Evolutionary conservation across 306 rosid genomes (phyloP), one percentile per base, ranked within the genome.

Genomic region (Sindora glabra): DNA sequence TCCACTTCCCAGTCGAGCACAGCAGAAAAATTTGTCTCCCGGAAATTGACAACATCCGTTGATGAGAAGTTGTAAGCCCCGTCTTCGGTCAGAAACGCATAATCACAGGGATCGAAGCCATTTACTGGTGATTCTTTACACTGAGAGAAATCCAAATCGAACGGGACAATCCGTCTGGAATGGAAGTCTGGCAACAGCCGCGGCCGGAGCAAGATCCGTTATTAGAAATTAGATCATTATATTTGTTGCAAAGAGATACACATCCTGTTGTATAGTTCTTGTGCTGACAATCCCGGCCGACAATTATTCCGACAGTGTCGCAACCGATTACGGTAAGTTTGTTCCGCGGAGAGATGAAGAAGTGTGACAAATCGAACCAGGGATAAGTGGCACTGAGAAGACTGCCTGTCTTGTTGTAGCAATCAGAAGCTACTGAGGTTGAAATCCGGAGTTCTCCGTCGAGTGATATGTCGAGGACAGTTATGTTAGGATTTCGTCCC

Each of bases 1-100:
- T 55, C 65, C 51, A 73, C 63, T 4, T 46, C 47, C 86, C 86
- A 81, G 52, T 77, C 77, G 9, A 77, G 16, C 18, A 77, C 80
- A 3, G 6, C 5, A 0, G 75, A 70, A 60, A 76, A 26, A 0
- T 0, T 0, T 0, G 21, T 0, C 1, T 5, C 0, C 4, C 25
- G 3, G 7, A 73, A 60, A 1, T 66, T 13, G 2, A 0, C 12
- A 2, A 76, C 22, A 54, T 66, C 62, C 0, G 0, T 0, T 0
- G 30, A 0, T 2, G 14, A 15, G 74, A 74, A 81, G 13, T 67
- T 34, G 65, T 75, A 74, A 48, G 46, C 37, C 2, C 25, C 10
- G 12, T 36, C 58, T 50, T 77, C 62, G 0, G 8, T 57, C 0
- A 70, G 4, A 27, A 81, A 74, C 1, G 70, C 67, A 27, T 62